These are phyloP conservation scores for Tuber brumale DNA, from an alignment of 495 filamentous ascomycete species.

Conservation along the genomic window DNA sequence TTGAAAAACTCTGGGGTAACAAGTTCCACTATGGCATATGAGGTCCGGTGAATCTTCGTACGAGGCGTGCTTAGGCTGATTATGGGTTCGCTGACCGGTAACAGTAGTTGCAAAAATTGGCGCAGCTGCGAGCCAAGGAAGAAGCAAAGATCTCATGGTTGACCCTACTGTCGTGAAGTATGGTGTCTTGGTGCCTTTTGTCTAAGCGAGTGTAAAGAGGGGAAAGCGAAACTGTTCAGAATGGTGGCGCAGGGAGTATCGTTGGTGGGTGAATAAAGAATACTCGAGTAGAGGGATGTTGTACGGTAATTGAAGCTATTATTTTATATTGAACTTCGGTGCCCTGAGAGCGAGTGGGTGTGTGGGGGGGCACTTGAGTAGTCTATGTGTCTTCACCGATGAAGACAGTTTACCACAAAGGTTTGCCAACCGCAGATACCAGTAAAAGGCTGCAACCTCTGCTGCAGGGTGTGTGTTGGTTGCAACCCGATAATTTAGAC, in stretches of 20 bases:
- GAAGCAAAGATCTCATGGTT: not conserved
- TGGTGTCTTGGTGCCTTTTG: not conserved
- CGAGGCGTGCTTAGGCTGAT: slow-evolving; percentile 18
- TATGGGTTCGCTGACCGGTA: slow-evolving; percentile 4
- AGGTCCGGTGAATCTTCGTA: slow-evolving; percentile 37
- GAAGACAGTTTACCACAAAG: not conserved
- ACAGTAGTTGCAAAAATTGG: not conserved
- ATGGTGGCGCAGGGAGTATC: not conserved
- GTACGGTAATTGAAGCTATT: not conserved
- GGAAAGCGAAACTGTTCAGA: not conserved
- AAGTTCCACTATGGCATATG: slow-evolving; percentile 60
- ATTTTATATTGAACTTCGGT: not conserved
- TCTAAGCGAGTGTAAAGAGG: not conserved
- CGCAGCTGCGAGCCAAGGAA: slow-evolving; percentile 17
- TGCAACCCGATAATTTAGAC: not conserved
- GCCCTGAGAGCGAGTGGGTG: not conserved
- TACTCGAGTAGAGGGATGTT: no score
- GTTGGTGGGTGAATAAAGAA: not conserved
- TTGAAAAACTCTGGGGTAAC: slow-evolving; percentile 59
- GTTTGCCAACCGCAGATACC: not conserved
- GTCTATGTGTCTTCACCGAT: not conserved
- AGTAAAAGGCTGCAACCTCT: not conserved
- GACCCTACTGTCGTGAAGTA: not conserved
- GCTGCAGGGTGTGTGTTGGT: not conserved
- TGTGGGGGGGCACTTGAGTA: no score